These are phyloP conservation scores for Chloropicon primus DNA, from an alignment of 139 green algal genomes.

Conservation along the genomic window DNA sequence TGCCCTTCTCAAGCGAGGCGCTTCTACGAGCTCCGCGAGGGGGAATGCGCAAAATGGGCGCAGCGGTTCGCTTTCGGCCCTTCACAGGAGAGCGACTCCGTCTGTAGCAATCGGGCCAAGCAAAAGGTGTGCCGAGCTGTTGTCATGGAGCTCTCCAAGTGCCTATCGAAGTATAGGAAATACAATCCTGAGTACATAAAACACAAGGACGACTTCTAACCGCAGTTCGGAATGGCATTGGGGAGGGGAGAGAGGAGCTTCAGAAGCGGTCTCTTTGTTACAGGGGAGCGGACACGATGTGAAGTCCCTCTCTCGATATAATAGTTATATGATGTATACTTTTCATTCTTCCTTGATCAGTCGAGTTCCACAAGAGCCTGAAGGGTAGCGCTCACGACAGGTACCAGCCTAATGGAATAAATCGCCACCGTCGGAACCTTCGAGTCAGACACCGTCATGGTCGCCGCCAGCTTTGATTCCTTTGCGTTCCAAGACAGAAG, in stretches of 20 bases:
- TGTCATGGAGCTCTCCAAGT: background rate
- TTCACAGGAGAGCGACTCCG: background rate
- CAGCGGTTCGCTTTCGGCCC: background rate
- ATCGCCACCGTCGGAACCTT: background rate
- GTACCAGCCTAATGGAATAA: background rate
- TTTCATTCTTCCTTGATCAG: background rate
- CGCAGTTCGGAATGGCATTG: too few species aligned
- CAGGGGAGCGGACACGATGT: too few species aligned
- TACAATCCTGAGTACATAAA: background rate
- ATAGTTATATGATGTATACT: too few species aligned
- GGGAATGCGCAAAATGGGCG: background rate
- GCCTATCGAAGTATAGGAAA: background rate
- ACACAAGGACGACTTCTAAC: background rate
- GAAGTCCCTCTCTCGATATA: too few species aligned
- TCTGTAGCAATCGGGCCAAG: background rate
- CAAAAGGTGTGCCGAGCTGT: background rate
- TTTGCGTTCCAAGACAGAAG: background rate
- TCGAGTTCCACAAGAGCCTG: background rate
- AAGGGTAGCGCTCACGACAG: background rate
- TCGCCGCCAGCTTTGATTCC: background rate
- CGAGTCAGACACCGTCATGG: background rate
- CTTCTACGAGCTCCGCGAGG: background rate
- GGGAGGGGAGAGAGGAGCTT: too few species aligned
- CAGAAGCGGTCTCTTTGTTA: too few species aligned
- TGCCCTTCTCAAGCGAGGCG: background rate